Evolutionary conservation across 1,284 basidiomycete species (phyloP).

Genomic region (Fistulina hepatica): DNA sequence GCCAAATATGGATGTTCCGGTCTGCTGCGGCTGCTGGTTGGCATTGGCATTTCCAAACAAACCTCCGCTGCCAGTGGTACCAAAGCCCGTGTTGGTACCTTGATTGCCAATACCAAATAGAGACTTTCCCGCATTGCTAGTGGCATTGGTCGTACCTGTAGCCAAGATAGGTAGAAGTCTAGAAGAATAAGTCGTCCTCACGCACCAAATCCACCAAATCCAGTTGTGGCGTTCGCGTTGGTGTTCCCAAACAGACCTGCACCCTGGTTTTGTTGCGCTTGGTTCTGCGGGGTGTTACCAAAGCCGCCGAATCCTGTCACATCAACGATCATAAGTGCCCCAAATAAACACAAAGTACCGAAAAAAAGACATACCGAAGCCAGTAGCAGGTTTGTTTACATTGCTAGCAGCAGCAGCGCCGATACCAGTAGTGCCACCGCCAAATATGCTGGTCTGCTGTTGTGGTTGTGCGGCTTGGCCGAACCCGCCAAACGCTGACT

Average conservation of each 20-base stretch:
- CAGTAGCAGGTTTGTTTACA: conserved; percentile 29
- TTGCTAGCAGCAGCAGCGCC: conserved; percentile 14
- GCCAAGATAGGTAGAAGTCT: neutral
- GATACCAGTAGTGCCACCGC: conserved; percentile 27
- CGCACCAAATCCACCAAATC: conserved; percentile 29
- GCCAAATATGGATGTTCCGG: conserved; percentile 26
- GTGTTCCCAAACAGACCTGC: conserved; percentile 25
- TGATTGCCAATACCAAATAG: too few species aligned
- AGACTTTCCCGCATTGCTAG: neutral
- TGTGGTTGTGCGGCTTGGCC: conserved; percentile 21
- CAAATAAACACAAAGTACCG: conserved; percentile 1
- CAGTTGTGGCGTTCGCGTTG: conserved; percentile 18
- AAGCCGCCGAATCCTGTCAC: conserved; percentile 17
- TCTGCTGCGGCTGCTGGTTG: conserved; percentile 10
- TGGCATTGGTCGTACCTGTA: neutral
- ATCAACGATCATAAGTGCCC: conserved; percentile 1
- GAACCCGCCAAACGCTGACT: conserved; percentile 21
- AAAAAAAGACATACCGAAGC: conserved; percentile 34
- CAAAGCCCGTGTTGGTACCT: neutral
- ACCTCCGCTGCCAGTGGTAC: conserved; percentile 10
- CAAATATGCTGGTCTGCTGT: conserved; percentile 19
- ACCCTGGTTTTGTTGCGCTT: conserved; percentile 15
- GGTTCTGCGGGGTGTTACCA: conserved; percentile 24
- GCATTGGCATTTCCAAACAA: conserved; percentile 18
- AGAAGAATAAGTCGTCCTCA: neutral